Evolutionary conservation across 108 stramenopile genomes (phyloP).

Genomic region (Cyclotella atomus): DNA sequence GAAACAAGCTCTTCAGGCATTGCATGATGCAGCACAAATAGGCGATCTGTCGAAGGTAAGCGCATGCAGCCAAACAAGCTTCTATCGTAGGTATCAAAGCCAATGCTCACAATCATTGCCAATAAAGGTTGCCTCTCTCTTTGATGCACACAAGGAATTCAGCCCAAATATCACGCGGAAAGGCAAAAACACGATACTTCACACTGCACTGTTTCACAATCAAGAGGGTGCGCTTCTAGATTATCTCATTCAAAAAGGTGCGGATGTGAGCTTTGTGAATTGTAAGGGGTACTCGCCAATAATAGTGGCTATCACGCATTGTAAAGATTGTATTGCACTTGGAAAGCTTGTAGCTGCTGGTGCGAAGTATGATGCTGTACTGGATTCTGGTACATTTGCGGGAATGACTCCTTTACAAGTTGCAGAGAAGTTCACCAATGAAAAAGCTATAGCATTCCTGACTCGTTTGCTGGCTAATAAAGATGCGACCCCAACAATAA

Average conservation of each 20-base stretch:
- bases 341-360: conserved; percentile 24
- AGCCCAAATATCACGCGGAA: conserved; percentile 10
- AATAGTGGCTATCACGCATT: conserved; percentile 20
- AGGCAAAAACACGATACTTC: conserved; percentile 29
- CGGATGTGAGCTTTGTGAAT: conserved; percentile 23
- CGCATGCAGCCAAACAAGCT: no score
- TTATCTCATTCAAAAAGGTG: conserved; percentile 28
- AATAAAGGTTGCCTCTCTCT: no score
- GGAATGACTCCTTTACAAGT: conserved; percentile 23
- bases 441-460: conserved; percentile 5
- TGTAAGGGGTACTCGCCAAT: conserved; percentile 27
- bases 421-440: conserved; percentile 11
- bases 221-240: conserved; percentile 35
- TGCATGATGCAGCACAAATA: conserved; percentile 27
- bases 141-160: background rate
- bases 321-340: conserved; percentile 16
- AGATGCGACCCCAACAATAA: background rate
- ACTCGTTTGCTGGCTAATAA: background rate
- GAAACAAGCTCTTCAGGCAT: conserved; percentile 6
- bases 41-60: conserved; percentile 26
- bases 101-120: no score
- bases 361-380: background rate
- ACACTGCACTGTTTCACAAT: conserved; percentile 35
- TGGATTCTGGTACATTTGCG: conserved; percentile 12
- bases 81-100: no score